Evolutionary conservation across 306 rosid genomes (phyloP).

Genomic region (Hippophae rhamnoides): DNA sequence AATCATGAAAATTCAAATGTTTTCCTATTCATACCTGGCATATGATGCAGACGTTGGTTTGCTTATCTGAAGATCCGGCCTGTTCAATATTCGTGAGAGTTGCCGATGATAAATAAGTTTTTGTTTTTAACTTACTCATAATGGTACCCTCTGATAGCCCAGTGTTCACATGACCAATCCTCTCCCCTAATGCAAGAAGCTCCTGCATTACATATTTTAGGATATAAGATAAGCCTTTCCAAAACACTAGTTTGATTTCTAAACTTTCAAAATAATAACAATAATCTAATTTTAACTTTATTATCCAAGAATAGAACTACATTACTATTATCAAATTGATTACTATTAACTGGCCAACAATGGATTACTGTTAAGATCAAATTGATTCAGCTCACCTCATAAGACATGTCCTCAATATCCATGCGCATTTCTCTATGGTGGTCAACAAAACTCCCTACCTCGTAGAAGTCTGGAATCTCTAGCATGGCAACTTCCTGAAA

Average conservation of each 20-base stretch:
- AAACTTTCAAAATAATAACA: not conserved
- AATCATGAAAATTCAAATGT: not conserved
- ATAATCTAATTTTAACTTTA: too few species aligned
- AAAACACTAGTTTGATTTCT: not conserved
- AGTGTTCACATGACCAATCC: conserved; percentile 79
- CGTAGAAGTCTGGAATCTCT: conserved; percentile 45
- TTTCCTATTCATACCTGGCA: conserved; percentile 56
- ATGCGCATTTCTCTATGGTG: conserved; percentile 91
- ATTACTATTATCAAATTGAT: not conserved
- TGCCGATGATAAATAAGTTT: conserved; percentile 24
- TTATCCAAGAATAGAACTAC: not conserved
- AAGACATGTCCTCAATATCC: conserved; percentile 98
- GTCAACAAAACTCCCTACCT: conserved; percentile 52
- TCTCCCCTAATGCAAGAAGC: conserved; percentile 94
- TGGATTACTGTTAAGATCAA: conserved; percentile 4
- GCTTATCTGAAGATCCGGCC: conserved; percentile 42
- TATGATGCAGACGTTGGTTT: conserved; percentile 61
- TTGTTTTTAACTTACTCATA: conserved; percentile 38
- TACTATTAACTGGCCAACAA: not conserved
- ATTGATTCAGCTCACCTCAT: conserved; percentile 53
- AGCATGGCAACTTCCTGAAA: conserved; percentile 76
- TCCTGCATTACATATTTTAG: conserved; percentile 39
- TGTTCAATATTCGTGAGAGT: conserved; percentile 39
- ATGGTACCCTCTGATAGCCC: conserved; percentile 74
- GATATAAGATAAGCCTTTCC: conserved; percentile 14